phyloP scores from a whole-genome alignment of 2,329 filamentous ascomycete species.

The Orbilia javanica region DNA sequence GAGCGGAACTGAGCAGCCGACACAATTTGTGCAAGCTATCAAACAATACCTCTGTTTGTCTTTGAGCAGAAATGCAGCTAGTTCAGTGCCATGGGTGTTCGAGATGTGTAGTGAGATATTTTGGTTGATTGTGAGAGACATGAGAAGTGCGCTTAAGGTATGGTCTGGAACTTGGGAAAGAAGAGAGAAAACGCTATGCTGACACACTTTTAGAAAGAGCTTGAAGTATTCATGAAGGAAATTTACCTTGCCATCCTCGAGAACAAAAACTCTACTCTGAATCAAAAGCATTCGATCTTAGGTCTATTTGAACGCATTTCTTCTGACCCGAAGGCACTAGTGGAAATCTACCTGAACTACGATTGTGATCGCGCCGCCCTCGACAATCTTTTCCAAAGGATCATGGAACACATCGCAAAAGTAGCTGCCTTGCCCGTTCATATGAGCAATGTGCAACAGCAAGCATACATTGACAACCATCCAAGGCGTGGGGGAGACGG shows the following conservation, averaged over 20 bases:
- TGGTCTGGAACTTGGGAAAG: constrained; percentile 61
- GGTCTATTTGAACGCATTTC: constrained; percentile 85
- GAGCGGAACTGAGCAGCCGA: constrained; percentile 85
- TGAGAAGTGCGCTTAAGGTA: constrained; percentile 93
- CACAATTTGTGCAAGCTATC: constrained; percentile 90
- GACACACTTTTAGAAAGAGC: constrained; percentile 77
- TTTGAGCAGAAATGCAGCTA: constrained; percentile 93
- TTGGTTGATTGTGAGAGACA: constrained; percentile 94
- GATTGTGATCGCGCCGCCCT: constrained; percentile 92
- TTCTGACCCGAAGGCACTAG: constrained; percentile 85
- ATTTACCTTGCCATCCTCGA: constrained; percentile 94
- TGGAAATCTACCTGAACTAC: constrained; percentile 97
- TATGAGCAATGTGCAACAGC: constrained; percentile 82
- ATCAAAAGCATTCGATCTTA: constrained; percentile 93
- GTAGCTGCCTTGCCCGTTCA: constrained; percentile 83
- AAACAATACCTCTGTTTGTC: constrained; percentile 97
- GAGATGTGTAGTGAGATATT: constrained; percentile 98
- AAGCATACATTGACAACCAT: constrained; percentile 80
- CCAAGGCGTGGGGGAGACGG: constrained; percentile 79
- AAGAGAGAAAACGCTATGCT: constrained; percentile 52
- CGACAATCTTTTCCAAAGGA: constrained; percentile 94
- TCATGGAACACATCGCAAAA: constrained; percentile 92
- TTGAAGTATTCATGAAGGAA: constrained; percentile 97
- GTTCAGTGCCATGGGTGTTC: constrained; percentile 90
- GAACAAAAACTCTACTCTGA: constrained; percentile 83